Base-by-base conservation (phyloP, 768 basidiomycete species). In the Thelephora ganbajun region DNA sequence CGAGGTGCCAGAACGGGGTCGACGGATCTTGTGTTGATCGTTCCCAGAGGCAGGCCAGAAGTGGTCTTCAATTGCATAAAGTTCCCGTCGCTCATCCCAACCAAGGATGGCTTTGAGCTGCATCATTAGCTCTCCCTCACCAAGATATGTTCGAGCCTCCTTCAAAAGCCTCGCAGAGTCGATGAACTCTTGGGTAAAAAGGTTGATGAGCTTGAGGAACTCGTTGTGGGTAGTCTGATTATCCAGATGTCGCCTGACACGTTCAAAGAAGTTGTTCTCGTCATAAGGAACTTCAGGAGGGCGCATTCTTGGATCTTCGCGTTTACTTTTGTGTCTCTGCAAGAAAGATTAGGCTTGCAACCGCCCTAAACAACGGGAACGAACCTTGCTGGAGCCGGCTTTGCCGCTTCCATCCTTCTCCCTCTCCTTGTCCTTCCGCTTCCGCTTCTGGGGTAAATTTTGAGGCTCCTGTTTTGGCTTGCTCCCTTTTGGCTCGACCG, bases 171-270 rank as follows among this genome's bases (percentile, higher is more conserved):
- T 78, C 20, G 80, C 76, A 1, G 80, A 77, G 56, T 97, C 92
- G 55, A 99, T 94, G 58, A 88, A 79, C 51, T 92, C 89, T 59
- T 94, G 90, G 2, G 89, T 86, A 59, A 92, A 99, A 2, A 99
- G 72, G 62, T 98, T 97, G 54, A 97, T 76, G 41, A 98, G 69
- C 59, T 92, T 96, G 51, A 99, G 67, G 65, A 99, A 98, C 63
- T 98, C 96, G 61, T 92, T 89, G 64, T 85, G 89, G 1, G 79
- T 77, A 43, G 88, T 84, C 11, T 81, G 72, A 52, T 73, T 80
- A 48, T 83, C 80, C 39, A 90, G 66, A 1, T 74, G 69, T 13
- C 76, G 76, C 56, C 80, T 83, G 44, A 97, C 90, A 22, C 84
- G 83, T 50, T 96, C 92, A 61, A 99, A 99, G 66, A 97, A 97